These are phyloP conservation scores for Ensete ventricosum DNA, from an alignment of 176 grass and related monocot species.

Conservation along the genomic window DNA sequence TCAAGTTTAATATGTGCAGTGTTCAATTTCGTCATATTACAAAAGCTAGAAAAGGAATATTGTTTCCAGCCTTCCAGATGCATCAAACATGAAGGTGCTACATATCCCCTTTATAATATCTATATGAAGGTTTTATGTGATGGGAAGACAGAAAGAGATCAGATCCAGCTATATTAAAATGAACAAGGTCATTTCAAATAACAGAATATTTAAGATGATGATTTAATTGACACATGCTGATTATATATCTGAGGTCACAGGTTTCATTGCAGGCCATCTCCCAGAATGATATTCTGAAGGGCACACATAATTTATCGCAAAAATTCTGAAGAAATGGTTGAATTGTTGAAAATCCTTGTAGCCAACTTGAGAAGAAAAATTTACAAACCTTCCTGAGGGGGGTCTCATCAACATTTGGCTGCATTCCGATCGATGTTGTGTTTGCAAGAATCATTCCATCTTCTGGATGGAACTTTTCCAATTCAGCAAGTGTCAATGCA, in stretches of 20 bases:
- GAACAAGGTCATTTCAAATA: not conserved
- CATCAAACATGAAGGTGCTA: not conserved
- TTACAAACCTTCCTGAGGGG: constrained; percentile 69
- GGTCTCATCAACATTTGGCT: constrained; percentile 82
- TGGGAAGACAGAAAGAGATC: not conserved
- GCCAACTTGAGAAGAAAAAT: not conserved
- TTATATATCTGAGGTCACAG: too few species aligned
- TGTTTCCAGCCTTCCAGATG: not conserved
- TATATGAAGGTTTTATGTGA: not conserved
- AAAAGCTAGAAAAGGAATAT: not conserved
- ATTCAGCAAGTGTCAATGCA: constrained; percentile 67
- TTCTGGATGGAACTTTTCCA: constrained; percentile 85
- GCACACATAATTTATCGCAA: not conserved
- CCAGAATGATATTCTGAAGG: not conserved
- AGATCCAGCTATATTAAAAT: too few species aligned
- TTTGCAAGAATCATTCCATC: constrained; percentile 98
- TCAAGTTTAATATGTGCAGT: not conserved
- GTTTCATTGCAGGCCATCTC: not conserved
- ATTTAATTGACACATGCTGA: too few species aligned
- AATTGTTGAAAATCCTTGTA: not conserved
- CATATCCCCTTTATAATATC: not conserved
- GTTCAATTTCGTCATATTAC: not conserved
- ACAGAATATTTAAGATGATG: not conserved
- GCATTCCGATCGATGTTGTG: constrained; percentile 94
- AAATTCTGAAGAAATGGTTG: not conserved